A percentile compares a stretch with the other conserved stretches of the same genome.
Evolutionary conservation across 495 filamentous ascomycete genomes (phyloP).

Genomic region (Xylaria bambusicola): DNA sequence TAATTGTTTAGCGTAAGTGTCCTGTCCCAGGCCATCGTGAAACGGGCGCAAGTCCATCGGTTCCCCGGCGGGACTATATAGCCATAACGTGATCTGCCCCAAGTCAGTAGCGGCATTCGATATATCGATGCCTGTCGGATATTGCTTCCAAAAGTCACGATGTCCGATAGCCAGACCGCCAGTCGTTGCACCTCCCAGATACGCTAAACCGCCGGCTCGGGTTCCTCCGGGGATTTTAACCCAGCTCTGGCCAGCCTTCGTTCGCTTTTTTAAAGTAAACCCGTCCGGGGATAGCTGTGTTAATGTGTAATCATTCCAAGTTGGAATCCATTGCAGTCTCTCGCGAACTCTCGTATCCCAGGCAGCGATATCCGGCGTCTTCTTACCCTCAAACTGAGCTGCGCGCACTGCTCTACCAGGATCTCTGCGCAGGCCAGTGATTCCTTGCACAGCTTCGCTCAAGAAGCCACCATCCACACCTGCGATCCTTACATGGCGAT

Average conservation of each 20-base stretch:
- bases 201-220: conserved; percentile 46
- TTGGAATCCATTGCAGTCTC: conserved; percentile 46
- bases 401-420: conserved; percentile 35
- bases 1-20: conserved; percentile 49
- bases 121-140: conserved; percentile 50
- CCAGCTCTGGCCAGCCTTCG: conserved; percentile 50
- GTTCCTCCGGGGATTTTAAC: conserved; percentile 51
- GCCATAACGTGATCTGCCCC: conserved; percentile 49
- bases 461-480: conserved; percentile 42
- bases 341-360: conserved; percentile 42
- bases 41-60: conserved; percentile 51
- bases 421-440: conserved; percentile 45
- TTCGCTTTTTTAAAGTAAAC: conserved; percentile 53
- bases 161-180: conserved; percentile 52
- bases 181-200: conserved; percentile 46
- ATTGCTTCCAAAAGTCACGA: conserved; percentile 55
- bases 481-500: conserved; percentile 44
- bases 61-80: conserved; percentile 50
- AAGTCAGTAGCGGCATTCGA: conserved; percentile 38
- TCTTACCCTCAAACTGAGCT: conserved; percentile 40
- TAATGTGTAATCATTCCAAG: conserved; percentile 51
- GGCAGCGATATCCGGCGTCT: conserved; percentile 30
- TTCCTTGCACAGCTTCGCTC: conserved; percentile 44
- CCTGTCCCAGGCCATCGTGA: conserved; percentile 50
- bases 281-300: conserved; percentile 51